These are phyloP conservation scores for Globisporangium uncinulatum DNA, from an alignment of 352 stramenopile species.

Conservation along the genomic window DNA sequence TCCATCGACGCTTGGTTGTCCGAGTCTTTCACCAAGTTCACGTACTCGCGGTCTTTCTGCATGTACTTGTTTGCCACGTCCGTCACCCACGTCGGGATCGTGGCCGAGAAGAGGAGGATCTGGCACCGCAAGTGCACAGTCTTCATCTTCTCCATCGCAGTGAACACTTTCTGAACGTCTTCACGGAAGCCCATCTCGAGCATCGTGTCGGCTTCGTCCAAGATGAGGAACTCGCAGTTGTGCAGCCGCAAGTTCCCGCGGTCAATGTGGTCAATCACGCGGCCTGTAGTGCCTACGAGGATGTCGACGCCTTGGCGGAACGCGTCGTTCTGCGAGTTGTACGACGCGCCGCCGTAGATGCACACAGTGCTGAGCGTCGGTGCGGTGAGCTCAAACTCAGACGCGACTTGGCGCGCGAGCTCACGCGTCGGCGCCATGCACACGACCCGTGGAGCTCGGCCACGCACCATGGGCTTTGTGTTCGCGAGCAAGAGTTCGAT, in stretches of 20 bases:
- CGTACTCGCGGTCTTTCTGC: slow-evolving; percentile 78
- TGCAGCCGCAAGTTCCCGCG: slow-evolving; percentile 85
- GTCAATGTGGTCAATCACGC: slow-evolving; percentile 93
- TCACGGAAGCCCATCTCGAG: slow-evolving; percentile 96
- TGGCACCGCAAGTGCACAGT: slow-evolving; percentile 57
- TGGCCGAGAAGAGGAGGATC: slow-evolving; percentile 93
- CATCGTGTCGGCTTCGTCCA: slow-evolving; percentile 95
- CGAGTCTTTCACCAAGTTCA: slow-evolving; percentile 91
- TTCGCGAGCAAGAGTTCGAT: slow-evolving; percentile 90
- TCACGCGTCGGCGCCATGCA: slow-evolving; percentile 97
- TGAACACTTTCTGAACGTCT: slow-evolving; percentile 92
- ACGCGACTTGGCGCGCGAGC: slow-evolving; percentile 95
- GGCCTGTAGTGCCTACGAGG: slow-evolving; percentile 90
- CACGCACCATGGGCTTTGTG: slow-evolving; percentile 60
- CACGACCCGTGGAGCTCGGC: slow-evolving; percentile 88
- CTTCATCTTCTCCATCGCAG: slow-evolving; percentile 65
- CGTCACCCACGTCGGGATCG: slow-evolving; percentile 90
- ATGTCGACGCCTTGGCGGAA: slow-evolving; percentile 90
- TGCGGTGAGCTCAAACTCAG: slow-evolving; percentile 81
- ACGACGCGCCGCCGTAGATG: slow-evolving; percentile 92
- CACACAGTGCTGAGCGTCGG: slow-evolving; percentile 80
- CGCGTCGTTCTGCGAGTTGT: slow-evolving; percentile 83
- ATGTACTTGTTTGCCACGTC: slow-evolving; percentile 91
- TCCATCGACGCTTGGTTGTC: slow-evolving; percentile 87
- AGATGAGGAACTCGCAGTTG: slow-evolving; percentile 88